Percentiles rank a stretch among this genome's conserved stretches.
Evolutionary conservation across 345 rosid genomes (phyloP).

Genomic region (Syzygium oleosum): DNA sequence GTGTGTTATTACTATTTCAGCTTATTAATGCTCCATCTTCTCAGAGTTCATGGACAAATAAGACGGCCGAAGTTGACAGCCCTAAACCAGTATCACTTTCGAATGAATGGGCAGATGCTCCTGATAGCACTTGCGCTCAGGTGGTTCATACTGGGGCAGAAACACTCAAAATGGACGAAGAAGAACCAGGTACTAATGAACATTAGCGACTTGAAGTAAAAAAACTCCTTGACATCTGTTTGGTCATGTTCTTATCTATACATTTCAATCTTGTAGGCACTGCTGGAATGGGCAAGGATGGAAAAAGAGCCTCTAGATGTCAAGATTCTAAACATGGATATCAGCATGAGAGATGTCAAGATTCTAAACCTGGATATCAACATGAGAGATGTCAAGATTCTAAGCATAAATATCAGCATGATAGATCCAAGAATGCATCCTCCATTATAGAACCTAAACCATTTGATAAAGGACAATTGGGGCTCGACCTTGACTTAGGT

Average conservation of each 20-base stretch:
- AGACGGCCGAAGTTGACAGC: conserved; percentile 37
- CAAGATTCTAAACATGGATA: conserved; percentile 7
- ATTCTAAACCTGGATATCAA: conserved; percentile 10
- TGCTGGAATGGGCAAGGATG: not conserved
- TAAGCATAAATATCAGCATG: not conserved
- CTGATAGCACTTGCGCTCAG: conserved; percentile 69
- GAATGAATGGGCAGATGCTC: conserved; percentile 33
- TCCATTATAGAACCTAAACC: conserved; percentile 6
- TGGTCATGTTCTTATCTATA: not conserved
- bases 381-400: conserved; percentile 1
- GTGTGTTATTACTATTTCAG: not conserved
- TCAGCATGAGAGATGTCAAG: conserved; percentile 10
- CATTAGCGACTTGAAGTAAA: conserved; percentile 21
- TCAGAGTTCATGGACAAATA: conserved; percentile 72
- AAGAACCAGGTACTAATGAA: conserved; percentile 14
- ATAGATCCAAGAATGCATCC: not conserved
- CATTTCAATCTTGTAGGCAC: not conserved
- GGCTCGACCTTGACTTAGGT: conserved; percentile 13
- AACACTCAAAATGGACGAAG: conserved; percentile 11
- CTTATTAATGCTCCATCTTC: not conserved
- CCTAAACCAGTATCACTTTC: conserved; percentile 31
- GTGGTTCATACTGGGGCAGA: conserved; percentile 46
- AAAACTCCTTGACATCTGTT: conserved; percentile 20
- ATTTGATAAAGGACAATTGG: conserved; percentile 9
- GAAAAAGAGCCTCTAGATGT: conserved; percentile 12